These are phyloP conservation scores for Aspergillus udagawae DNA, from an alignment of 2,329 filamentous ascomycete species.

Conservation along the genomic window DNA sequence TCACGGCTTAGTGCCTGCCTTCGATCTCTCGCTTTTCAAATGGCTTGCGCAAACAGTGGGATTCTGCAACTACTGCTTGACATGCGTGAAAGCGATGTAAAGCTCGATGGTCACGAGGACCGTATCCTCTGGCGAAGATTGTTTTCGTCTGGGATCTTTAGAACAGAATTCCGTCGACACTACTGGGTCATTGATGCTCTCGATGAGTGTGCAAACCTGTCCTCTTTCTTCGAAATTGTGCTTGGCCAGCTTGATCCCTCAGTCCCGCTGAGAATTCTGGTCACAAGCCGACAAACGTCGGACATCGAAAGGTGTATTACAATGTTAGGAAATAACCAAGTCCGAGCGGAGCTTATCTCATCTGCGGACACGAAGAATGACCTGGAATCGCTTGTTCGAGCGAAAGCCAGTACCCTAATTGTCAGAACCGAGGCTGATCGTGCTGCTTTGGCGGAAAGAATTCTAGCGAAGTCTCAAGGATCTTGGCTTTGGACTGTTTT, in stretches of 20 bases:
- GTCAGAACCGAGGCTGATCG: not conserved
- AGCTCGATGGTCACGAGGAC: not conserved
- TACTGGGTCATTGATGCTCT: not conserved
- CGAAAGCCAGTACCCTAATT: not conserved
- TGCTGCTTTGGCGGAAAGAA: not conserved
- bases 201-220: not conserved
- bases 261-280: not conserved
- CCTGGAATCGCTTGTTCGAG: not conserved
- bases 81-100: not conserved
- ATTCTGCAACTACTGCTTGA: not conserved
- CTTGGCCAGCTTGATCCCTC: not conserved
- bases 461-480: not conserved
- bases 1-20: conserved; percentile 22
- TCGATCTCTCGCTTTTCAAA: conserved; percentile 32
- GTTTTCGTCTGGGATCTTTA: not conserved
- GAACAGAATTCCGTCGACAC: not conserved
- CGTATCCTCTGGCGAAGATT: not conserved
- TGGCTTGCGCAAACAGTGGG: conserved; percentile 16
- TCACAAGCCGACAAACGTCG: not conserved
- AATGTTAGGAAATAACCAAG: not conserved
- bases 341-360: not conserved
- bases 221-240: not conserved
- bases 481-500: not conserved
- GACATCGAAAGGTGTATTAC: not conserved
- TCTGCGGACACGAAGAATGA: not conserved